Evolutionary conservation across 73 alveolate genomes (phyloP), one percentile per base, ranked within the genome.

Genomic region (Symbiodinium natans): DNA sequence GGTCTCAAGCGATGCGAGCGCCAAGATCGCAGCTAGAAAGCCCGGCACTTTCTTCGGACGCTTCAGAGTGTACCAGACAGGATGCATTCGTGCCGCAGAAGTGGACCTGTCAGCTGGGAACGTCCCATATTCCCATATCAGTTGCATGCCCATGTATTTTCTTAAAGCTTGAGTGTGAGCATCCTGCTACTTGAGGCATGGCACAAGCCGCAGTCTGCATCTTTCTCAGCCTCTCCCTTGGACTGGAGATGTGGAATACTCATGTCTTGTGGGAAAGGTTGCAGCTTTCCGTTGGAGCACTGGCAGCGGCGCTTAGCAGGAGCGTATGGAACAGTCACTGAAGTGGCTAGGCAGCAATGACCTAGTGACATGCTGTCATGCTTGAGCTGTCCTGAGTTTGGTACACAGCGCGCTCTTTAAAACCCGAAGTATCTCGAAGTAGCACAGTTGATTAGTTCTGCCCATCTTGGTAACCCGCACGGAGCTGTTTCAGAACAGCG

Each of bases 281-380:
- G 96, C 52, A 89, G 43, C 33, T 89, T 89, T 31, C 96, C 96
- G 2, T 15, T 89, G 87, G 87, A 25, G 34, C 73, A n/a, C 8
- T 89, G 96, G 96, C 96, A 89, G 96, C 52, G 36, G 21, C 85
- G 33, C 1, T 23, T 73, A 25, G 41, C 39, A 73, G 39, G 23
- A 15, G 83, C 83, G 0, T 73, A 73, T 19, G 41, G 41, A 15
- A 31, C 25, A 4, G 83, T 33, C 23, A 33, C 83, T 3, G 83
- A 73, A 31, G 83, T 25, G 75, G 36, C 41, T 3, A 9, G 83
- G 7, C 41, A 8, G 83, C 39, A 73, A 10, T 15, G 77, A 0
- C 8, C 31, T 15, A 17, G 59, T 19, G 77, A 59, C 77, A 27
- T 11, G 34, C 77, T 23, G 34, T 10, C 63, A 10, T 59, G 77